phyloP scores from a whole-genome alignment of 345 rosid species.

The Clarkia xantiana region DNA sequence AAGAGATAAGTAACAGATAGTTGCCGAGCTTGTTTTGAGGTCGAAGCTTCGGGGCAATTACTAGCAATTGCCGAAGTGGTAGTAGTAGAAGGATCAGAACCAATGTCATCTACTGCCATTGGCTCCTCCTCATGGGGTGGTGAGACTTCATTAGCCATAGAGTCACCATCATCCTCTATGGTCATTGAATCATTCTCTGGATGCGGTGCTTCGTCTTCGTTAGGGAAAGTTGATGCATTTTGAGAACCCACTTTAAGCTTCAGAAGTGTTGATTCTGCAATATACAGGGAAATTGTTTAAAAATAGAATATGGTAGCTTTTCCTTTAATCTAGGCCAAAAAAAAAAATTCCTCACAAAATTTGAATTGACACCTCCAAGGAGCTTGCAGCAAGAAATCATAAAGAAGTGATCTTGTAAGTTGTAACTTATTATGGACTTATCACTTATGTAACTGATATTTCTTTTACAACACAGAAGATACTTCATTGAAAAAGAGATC shows the following conservation, averaged over 20 bases:
- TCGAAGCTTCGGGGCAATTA: slow-evolving; percentile 6
- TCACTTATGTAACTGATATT: too few relatives aligned
- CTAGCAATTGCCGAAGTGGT: slow-evolving; percentile 7
- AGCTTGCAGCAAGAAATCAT: too few relatives aligned
- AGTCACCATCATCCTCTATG: slow-evolving; percentile 7
- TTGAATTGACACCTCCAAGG: too few relatives aligned
- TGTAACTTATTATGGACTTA: too few relatives aligned
- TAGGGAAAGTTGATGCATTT: slow-evolving; percentile 10
- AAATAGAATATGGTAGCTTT: not conserved
- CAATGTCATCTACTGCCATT: slow-evolving; percentile 9
- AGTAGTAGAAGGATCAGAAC: not conserved
- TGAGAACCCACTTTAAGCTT: slow-evolving; percentile 71
- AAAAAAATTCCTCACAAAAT: not conserved
- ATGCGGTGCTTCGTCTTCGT: slow-evolving; percentile 8
- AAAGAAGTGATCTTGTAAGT: too few relatives aligned
- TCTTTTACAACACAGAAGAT: too few relatives aligned
- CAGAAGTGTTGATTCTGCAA: slow-evolving; percentile 56
- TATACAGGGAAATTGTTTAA: not conserved
- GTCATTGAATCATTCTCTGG: slow-evolving; percentile 7
- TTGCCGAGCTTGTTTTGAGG: slow-evolving; percentile 12
- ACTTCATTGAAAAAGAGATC: too few relatives aligned
- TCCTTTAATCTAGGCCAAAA: not conserved
- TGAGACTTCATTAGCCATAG: not conserved
- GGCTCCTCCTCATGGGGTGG: slow-evolving; percentile 1
- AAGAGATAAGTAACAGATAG: slow-evolving; percentile 34